Evolutionary conservation across 176 grass and related monocot genomes (phyloP), one percentile per base, ranked within the genome.

Genomic region (Oryza longistaminata): DNA sequence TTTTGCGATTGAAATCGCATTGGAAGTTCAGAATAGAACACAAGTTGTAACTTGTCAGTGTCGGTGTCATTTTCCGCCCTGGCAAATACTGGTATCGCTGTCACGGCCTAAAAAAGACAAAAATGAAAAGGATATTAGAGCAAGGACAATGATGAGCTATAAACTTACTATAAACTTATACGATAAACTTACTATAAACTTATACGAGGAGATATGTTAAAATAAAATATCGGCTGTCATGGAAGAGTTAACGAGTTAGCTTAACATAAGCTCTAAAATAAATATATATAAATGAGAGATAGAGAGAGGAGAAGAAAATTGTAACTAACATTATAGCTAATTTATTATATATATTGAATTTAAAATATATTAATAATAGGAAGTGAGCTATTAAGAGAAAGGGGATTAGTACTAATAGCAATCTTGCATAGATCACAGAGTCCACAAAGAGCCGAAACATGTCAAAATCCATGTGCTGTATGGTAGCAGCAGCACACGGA

Each of bases 381-480:
- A 27, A 27, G 27, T 27, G 27, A 2, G 27, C 27, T 27, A 1
- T 27, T 40, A 40, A 40, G 2, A 48, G 67, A 24, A 15, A 15
- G 4, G 1, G 2, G 0, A 64, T 52, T 27, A 37, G 42, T 43
- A 43, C 7, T 9, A 9, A 7, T 43, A 43, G 40, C 27, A 27
- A 64, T 79, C 16, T 37, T 61, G 81, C 46, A 52, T 0, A 8
- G 70, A 48, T 58, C 69, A 13, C 69, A 13, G 9, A 13, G 37
- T 74, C 25, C 7, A 31, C 16, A 64, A 34, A 13, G 53, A 61
- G 35, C 5, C 22, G 16, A 71, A 81, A 11, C 55, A 80, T 10
- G 49, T 44, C 50, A 60, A 19, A 61, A 58, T 82, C 79, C 68
- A 43, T 71, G 22, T 73, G 34, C 80, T 58, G 68, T 21, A 40